Conservation (phyloP, 169 alveolate species). For the Plasmodium cynomolgi region DNA sequence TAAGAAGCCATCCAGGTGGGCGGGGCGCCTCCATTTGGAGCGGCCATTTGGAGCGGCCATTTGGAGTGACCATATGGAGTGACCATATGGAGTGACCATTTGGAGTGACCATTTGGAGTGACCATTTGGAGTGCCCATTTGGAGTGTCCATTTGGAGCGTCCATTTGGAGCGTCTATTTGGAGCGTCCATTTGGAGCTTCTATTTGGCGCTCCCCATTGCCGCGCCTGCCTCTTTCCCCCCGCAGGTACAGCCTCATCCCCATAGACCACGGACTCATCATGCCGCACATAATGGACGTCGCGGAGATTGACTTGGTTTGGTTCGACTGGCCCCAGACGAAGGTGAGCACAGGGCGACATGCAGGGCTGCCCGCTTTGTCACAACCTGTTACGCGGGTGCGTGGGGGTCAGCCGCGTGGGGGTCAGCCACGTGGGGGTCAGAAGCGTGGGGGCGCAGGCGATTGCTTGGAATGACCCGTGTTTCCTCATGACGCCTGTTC, state of each 20-base stretch:
- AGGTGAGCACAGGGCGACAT: constrained; percentile 64
- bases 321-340: constrained; percentile 98
- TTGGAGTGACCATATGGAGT: too few relatives aligned
- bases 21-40: background rate
- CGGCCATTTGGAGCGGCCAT: too few relatives aligned
- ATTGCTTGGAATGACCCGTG: background rate
- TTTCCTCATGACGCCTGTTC: background rate
- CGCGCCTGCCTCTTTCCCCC: background rate
- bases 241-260: constrained; percentile 94
- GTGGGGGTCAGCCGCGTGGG: background rate
- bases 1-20: constrained; percentile 49
- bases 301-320: constrained; percentile 97
- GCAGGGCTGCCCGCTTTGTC: background rate
- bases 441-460: background rate
- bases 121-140: background rate
- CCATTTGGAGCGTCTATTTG: background rate
- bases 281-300: constrained; percentile 97
- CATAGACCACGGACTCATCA: constrained; percentile 98
- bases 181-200: background rate
- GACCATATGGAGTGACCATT: background rate
- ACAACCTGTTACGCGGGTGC: background rate
- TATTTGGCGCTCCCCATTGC: background rate
- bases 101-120: background rate
- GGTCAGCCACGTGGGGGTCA: too few relatives aligned
- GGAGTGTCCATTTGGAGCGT: background rate